phyloP scores from a whole-genome alignment of 2,329 filamentous ascomycete species.

The Exophiala bonariae region DNA sequence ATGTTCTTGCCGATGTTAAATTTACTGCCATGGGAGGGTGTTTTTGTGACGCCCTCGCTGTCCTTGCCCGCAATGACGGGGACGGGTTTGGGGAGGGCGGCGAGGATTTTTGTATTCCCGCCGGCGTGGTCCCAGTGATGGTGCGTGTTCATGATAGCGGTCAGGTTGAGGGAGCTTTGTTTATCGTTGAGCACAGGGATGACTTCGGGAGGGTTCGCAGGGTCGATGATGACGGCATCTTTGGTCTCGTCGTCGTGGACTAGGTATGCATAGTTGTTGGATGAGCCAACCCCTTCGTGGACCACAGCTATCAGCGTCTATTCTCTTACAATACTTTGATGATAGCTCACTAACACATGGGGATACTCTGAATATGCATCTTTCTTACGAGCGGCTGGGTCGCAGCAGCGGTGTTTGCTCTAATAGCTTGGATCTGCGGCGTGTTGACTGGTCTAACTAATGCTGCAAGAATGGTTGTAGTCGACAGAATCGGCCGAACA shows the following conservation, averaged over 20 bases:
- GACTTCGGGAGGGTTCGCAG: slow-evolving; percentile 50
- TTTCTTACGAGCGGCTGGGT: slow-evolving; percentile 17
- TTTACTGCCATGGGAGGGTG: slow-evolving; percentile 70
- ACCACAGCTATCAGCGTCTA: slow-evolving; percentile 1
- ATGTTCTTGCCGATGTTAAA: slow-evolving; percentile 83
- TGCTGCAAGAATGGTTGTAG: slow-evolving; percentile 14
- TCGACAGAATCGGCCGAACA: slow-evolving; percentile 20
- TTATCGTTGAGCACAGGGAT: slow-evolving; percentile 58
- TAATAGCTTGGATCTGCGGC: slow-evolving; percentile 12
- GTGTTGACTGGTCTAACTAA: slow-evolving; percentile 20
- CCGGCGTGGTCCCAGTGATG: slow-evolving; percentile 96
- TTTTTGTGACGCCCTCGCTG: slow-evolving; percentile 76
- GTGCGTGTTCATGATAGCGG: slow-evolving; percentile 91
- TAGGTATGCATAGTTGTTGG: slow-evolving; percentile 55
- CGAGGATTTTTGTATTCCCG: slow-evolving; percentile 76
- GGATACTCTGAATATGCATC: slow-evolving; percentile 56
- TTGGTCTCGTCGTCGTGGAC: slow-evolving; percentile 51
- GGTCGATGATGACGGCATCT: slow-evolving; percentile 52
- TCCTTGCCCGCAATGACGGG: slow-evolving; percentile 85
- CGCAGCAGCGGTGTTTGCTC: slow-evolving; percentile 1
- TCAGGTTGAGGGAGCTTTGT: slow-evolving; percentile 74
- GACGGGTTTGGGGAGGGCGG: slow-evolving; percentile 56
- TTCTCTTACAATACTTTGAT: too few species aligned
- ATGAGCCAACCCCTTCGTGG: slow-evolving; percentile 34
- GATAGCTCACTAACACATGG: slow-evolving; percentile 52